Percentiles rank a stretch among this genome's conserved stretches.
phyloP scores from a whole-genome alignment of 2,329 filamentous ascomycete species.

The Scortechinia acanthostroma region DNA sequence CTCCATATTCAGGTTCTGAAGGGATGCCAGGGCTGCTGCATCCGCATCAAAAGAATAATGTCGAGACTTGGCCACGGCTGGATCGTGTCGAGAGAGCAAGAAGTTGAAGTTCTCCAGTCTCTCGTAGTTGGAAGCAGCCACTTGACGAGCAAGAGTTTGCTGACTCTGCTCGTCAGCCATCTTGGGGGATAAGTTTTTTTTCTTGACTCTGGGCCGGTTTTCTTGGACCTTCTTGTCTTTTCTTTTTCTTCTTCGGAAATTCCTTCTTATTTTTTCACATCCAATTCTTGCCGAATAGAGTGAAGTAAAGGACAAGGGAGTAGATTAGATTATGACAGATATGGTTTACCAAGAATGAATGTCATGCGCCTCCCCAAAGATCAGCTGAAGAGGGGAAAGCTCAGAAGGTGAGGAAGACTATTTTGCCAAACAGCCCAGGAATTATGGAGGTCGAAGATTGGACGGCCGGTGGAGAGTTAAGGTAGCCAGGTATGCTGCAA shows the following conservation, averaged over 20 bases:
- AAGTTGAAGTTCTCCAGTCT: conserved; percentile 1
- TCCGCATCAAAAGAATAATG: conserved; percentile 27
- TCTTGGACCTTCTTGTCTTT: too few species aligned
- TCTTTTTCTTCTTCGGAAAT: too few species aligned
- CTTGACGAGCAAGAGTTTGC: background rate
- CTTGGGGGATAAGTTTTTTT: conserved; percentile 9
- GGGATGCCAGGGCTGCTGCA: conserved; percentile 9
- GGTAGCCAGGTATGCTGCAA: background rate
- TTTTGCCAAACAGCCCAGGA: too few species aligned
- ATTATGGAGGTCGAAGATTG: background rate
- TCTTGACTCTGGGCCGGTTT: conserved; percentile 11
- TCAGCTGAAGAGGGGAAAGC: too few species aligned
- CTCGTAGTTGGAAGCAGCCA: background rate
- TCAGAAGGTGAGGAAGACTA: too few species aligned
- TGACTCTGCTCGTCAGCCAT: background rate
- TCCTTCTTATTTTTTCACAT: too few species aligned
- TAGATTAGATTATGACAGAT: too few species aligned
- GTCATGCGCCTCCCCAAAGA: too few species aligned
- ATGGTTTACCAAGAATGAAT: too few species aligned
- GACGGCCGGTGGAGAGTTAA: background rate
- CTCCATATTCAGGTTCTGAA: conserved; percentile 13
- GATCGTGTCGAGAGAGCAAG: background rate
- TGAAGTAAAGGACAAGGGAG: too few species aligned
- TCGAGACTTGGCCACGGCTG: conserved; percentile 8
- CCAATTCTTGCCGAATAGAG: too few species aligned